Percentiles rank a stretch among this genome's conserved stretches.
phyloP scores from a whole-genome alignment of 75 land plant genomes.

The Pinus tabuliformis region DNA sequence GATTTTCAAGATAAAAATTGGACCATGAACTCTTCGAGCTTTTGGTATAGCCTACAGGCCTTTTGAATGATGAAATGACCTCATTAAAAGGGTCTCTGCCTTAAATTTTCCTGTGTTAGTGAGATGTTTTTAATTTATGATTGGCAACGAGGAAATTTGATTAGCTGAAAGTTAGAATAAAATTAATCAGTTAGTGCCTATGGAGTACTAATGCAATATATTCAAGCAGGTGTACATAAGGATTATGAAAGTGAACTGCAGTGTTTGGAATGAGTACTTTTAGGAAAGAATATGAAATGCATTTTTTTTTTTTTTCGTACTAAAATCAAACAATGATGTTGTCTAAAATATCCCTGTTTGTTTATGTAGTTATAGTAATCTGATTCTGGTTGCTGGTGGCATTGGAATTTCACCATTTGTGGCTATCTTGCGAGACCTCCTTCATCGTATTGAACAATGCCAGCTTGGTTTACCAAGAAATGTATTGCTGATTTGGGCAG shows the following conservation, averaged over 20 bases:
- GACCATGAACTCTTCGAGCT: too few relatives aligned
- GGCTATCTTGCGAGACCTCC: conserved; percentile 69
- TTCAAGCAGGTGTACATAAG: not conserved
- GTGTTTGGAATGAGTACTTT: not conserved
- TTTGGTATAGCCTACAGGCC: too few relatives aligned
- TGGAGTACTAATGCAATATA: not conserved
- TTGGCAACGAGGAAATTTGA: not conserved
- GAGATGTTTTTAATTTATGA: too few relatives aligned
- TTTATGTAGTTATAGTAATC: conserved; percentile 55
- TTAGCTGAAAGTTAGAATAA: not conserved
- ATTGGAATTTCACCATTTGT: conserved; percentile 87
- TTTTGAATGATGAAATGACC: too few relatives aligned
- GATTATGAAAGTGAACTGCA: not conserved
- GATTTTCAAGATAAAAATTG: too few relatives aligned
- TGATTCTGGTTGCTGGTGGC: conserved; percentile 87
- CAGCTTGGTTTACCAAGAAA: conserved; percentile 57
- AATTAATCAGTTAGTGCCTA: not conserved
- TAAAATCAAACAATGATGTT: not conserved
- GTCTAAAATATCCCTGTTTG: conserved; percentile 3
- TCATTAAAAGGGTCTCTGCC: too few relatives aligned
- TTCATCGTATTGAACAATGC: conserved; percentile 42
- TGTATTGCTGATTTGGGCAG: conserved; percentile 75
- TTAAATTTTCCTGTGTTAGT: too few relatives aligned
- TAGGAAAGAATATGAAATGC: not conserved
- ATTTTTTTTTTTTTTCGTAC: not conserved